A percentile compares a stretch with the other conserved stretches of the same genome.
Conservation (phyloP, 139 green algal species). For the Tetradesmus lagerheimii region DNA sequence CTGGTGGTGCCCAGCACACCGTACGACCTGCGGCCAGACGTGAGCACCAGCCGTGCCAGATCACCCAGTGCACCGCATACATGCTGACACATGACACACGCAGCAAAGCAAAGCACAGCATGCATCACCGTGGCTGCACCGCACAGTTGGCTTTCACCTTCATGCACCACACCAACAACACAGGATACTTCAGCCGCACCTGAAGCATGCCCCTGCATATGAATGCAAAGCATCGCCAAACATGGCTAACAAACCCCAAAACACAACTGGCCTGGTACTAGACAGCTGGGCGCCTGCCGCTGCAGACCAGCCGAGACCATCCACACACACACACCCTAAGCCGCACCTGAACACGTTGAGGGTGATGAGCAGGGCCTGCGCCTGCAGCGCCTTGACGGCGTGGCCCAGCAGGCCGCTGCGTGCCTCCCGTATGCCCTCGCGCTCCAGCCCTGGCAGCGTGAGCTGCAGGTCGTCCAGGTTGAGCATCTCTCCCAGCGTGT, state of each 20-base stretch:
- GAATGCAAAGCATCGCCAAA: too few relatives aligned
- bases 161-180: too few relatives aligned
- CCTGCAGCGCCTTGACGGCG: constrained; percentile 35
- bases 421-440: constrained; percentile 24
- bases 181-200: too few relatives aligned
- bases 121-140: not conserved
- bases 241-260: too few relatives aligned
- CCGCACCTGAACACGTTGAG: constrained; percentile 54
- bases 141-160: too few relatives aligned
- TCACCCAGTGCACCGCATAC: not conserved
- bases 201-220: too few relatives aligned
- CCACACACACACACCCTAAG: not conserved
- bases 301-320: too few relatives aligned
- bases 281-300: too few relatives aligned
- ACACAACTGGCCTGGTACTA: too few relatives aligned
- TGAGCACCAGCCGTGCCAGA: not conserved
- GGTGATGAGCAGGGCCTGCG: constrained; percentile 53
- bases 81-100: not conserved
- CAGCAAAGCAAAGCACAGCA: not conserved
- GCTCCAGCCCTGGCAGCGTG: constrained; percentile 64
- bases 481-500: constrained; percentile 78
- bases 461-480: constrained; percentile 82
- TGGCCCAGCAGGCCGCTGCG: constrained; percentile 39
- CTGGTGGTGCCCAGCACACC: constrained; percentile 57
- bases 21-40: constrained; percentile 45